Conservation (phyloP, 2,329 filamentous ascomycete species). For the Fusarium sp. region DNA sequence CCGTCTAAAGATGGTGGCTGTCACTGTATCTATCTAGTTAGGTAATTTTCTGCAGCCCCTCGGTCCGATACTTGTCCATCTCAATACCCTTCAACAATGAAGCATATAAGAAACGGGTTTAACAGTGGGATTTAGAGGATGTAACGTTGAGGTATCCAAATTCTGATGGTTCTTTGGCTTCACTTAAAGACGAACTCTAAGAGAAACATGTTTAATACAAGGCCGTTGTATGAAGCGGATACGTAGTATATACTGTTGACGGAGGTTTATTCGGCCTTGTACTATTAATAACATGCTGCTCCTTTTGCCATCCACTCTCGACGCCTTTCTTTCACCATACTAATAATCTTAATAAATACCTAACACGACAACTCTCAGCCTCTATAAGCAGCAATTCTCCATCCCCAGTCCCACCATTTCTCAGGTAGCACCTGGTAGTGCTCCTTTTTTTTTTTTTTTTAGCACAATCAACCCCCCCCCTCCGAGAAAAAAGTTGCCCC, state of each 20-base stretch:
- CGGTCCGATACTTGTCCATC: neutral
- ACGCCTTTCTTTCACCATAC: neutral
- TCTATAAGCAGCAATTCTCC: conserved; percentile 15
- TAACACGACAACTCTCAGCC: conserved; percentile 1
- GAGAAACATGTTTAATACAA: conserved; percentile 1
- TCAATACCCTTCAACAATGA: neutral
- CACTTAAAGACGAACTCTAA: too few species aligned
- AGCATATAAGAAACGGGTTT: neutral
- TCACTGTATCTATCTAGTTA: neutral
- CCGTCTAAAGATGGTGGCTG: neutral
- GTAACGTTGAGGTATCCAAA: neutral
- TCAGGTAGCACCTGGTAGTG: neutral
- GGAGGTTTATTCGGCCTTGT: conserved; percentile 7
- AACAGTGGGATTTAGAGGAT: neutral
- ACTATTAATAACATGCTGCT: neutral
- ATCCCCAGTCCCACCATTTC: conserved; percentile 4
- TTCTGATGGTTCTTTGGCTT: too few species aligned
- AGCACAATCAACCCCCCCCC: conserved; percentile 14
- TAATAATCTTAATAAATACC: neutral
- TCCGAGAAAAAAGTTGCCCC: conserved; percentile 31
- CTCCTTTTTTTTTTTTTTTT: conserved; percentile 25
- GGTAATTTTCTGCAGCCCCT: neutral
- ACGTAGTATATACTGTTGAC: neutral
- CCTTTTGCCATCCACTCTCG: neutral
- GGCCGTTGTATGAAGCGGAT: conserved; percentile 24